phyloP scores from a whole-genome alignment of 257 asterid species.

The Ocimum tenuiflorum region DNA sequence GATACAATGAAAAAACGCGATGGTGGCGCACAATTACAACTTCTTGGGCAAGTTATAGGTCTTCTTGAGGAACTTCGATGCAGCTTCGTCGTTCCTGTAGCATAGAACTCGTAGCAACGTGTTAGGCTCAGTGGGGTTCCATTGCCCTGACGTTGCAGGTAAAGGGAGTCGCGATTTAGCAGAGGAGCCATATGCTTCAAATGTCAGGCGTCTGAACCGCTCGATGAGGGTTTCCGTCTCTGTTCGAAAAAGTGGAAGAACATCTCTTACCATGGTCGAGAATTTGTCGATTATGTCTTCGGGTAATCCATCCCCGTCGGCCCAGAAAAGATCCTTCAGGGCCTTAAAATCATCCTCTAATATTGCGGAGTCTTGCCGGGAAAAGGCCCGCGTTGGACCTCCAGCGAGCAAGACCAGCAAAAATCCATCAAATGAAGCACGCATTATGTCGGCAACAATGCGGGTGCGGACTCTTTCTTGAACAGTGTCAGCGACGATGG shows the following conservation, averaged over 20 bases:
- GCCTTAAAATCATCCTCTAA: slow-evolving; percentile 87
- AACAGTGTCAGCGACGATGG: slow-evolving; percentile 62
- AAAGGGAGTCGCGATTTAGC: slow-evolving; percentile 80
- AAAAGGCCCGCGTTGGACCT: slow-evolving; percentile 72
- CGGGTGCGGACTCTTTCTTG: slow-evolving; percentile 73
- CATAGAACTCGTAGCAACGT: slow-evolving; percentile 80
- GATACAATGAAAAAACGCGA: not conserved
- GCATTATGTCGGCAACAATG: slow-evolving; percentile 73
- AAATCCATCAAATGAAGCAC: slow-evolving; percentile 86
- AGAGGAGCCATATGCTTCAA: slow-evolving; percentile 67
- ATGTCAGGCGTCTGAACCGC: slow-evolving; percentile 49
- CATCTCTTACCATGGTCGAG: slow-evolving; percentile 56
- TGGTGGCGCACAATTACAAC: slow-evolving; percentile 25
- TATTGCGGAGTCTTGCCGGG: slow-evolving; percentile 55
- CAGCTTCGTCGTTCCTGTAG: slow-evolving; percentile 82
- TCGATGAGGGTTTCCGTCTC: slow-evolving; percentile 73
- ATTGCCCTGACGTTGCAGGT: slow-evolving; percentile 91
- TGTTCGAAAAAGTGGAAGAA: slow-evolving; percentile 61
- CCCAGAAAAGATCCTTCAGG: slow-evolving; percentile 78
- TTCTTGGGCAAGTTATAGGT: slow-evolving; percentile 87
- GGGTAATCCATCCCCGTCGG: slow-evolving; percentile 89
- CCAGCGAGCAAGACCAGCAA: slow-evolving; percentile 84
- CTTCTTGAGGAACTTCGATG: slow-evolving; percentile 85
- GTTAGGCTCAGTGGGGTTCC: slow-evolving; percentile 86
- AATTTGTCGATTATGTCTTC: slow-evolving; percentile 59